Percentiles rank a stretch among this genome's conserved stretches.
Conservation (phyloP, 2,329 filamentous ascomycete genomes). For the Dothiorella sarmentorum region DNA sequence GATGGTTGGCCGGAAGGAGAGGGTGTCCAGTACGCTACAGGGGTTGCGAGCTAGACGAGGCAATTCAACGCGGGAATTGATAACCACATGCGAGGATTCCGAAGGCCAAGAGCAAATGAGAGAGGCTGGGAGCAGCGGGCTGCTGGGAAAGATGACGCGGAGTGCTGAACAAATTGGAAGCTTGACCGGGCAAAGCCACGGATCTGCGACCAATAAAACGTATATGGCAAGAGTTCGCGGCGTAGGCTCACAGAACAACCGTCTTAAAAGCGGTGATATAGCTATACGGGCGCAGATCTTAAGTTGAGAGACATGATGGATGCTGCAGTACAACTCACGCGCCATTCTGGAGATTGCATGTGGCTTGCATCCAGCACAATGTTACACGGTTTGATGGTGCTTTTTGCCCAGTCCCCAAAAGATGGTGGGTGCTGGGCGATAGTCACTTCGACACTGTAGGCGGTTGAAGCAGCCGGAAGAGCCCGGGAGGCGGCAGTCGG, state of each 20-base stretch:
- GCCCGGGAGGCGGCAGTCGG: background rate
- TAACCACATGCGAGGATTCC: background rate
- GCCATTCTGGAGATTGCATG: constrained; percentile 6
- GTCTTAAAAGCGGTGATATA: background rate
- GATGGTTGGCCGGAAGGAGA: too few relatives aligned
- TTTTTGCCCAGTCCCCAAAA: background rate
- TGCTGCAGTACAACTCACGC: background rate
- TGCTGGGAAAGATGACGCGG: background rate
- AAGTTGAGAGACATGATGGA: background rate
- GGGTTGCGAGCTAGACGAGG: background rate
- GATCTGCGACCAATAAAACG: background rate
- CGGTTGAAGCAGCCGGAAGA: background rate
- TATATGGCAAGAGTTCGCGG: background rate
- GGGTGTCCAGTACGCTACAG: background rate
- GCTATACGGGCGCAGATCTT: background rate
- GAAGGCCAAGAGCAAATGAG: background rate
- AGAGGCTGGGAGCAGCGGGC: background rate
- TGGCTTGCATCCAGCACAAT: background rate
- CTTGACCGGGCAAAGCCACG: background rate
- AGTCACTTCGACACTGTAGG: background rate
- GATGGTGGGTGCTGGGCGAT: background rate
- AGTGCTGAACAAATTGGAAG: background rate
- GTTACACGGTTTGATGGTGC: background rate
- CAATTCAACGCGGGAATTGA: background rate
- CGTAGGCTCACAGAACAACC: background rate